A percentile compares a stretch with the other conserved stretches of the same genome.
Conservation (phyloP, 2,329 filamentous ascomycete species). For the Fusarium sp. region DNA sequence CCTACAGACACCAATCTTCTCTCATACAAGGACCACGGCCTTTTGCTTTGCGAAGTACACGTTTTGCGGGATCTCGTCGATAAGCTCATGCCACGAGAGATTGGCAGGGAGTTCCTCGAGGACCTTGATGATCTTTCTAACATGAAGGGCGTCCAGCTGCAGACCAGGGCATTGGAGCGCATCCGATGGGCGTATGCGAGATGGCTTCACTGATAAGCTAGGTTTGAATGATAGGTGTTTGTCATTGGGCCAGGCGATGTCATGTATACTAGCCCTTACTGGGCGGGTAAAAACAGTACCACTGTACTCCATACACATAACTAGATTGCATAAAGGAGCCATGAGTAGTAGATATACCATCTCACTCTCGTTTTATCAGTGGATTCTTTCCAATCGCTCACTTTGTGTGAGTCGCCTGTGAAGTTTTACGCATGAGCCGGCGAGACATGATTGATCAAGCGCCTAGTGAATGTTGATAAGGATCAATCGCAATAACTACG, state of each 20-base stretch:
- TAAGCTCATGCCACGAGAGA: constrained; percentile 78
- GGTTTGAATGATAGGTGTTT: background rate
- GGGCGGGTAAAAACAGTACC: constrained; percentile 26
- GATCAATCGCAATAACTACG: background rate
- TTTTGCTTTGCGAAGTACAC: constrained; percentile 92
- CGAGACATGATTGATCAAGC: background rate
- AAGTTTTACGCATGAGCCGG: background rate
- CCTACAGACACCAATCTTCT: constrained; percentile 81
- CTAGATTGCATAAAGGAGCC: constrained; percentile 40
- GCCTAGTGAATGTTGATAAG: background rate
- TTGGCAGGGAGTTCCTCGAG: constrained; percentile 88
- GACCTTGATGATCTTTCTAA: constrained; percentile 90
- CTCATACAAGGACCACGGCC: constrained; percentile 91
- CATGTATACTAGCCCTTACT: constrained; percentile 35
- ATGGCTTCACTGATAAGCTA: constrained; percentile 68
- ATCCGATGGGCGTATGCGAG: constrained; percentile 92
- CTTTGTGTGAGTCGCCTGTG: background rate
- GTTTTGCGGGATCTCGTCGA: constrained; percentile 76
- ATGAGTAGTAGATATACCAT: constrained; percentile 25
- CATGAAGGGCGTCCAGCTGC: constrained; percentile 82
- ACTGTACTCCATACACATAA: constrained; percentile 24
- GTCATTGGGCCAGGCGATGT: constrained; percentile 6
- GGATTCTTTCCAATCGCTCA: background rate
- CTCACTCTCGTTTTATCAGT: background rate
- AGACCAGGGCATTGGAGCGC: constrained; percentile 83